Percentiles rank a stretch among this genome's conserved stretches.
These are phyloP conservation scores for Xylariaceae sp. DNA, from an alignment of 2,329 filamentous ascomycete species.

Conservation along the genomic window DNA sequence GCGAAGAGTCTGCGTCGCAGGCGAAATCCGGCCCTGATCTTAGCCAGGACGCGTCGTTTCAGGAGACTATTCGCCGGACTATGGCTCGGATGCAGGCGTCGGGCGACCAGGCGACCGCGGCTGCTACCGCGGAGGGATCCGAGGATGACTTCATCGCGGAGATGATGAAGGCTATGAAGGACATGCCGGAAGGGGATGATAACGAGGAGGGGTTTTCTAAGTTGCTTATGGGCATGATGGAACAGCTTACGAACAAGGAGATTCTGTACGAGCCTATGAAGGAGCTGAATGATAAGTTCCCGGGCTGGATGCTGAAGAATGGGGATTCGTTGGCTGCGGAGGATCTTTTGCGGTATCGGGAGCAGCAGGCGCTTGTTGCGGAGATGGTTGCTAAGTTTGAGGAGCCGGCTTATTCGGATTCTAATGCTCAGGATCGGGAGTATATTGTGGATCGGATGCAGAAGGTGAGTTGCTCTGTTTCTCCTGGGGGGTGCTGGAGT, in stretches of 20 bases:
- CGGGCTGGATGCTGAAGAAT: constrained; percentile 81
- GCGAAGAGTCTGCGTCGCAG: constrained; percentile 26
- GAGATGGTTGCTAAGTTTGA: constrained; percentile 93
- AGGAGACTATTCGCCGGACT: constrained; percentile 86
- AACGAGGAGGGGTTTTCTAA: constrained; percentile 86
- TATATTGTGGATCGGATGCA: constrained; percentile 98
- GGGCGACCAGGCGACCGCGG: constrained; percentile 78
- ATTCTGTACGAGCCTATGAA: constrained; percentile 99
- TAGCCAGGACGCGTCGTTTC: constrained; percentile 66
- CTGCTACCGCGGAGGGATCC: constrained; percentile 60
- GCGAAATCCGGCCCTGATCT: constrained; percentile 33
- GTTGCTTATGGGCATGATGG: constrained; percentile 97
- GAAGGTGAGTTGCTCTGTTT: constrained; percentile 60
- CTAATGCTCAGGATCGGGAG: constrained; percentile 74
- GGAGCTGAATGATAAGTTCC: constrained; percentile 89
- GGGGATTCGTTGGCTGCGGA: constrained; percentile 59
- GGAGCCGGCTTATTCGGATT: constrained; percentile 72
- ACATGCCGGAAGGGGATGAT: constrained; percentile 50
- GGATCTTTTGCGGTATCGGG: constrained; percentile 74
- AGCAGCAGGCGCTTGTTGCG: constrained; percentile 72
- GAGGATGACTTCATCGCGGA: constrained; percentile 84
- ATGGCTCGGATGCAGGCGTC: constrained; percentile 96
- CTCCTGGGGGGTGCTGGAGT: neutral
- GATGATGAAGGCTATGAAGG: constrained; percentile 83
- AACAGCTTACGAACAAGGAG: constrained; percentile 96